Base-by-base conservation (phyloP, 257 asterid species). In the Nemophila menziesii region DNA sequence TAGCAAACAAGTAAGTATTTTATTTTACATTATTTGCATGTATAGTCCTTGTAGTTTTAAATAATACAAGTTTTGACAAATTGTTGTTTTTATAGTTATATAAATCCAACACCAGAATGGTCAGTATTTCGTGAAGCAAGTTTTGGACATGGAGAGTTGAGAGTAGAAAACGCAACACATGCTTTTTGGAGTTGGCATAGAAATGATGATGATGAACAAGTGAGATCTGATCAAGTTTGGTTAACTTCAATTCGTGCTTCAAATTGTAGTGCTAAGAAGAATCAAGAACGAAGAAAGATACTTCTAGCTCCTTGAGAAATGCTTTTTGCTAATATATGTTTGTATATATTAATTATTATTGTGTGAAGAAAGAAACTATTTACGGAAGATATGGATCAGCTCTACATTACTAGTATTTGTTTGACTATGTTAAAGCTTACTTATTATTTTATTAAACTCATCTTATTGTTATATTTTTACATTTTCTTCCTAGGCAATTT, bases 181-280 rank as follows among this genome's bases (percentile, higher is more conserved):
- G 89, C 96, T 6, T 75, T 64, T 38, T 90, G 99, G 99, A 86
- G 89, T 43, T 85, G 99, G 96, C 94, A 90, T 24, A 64, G 94
- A 66, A 90, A 85, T 39, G 93, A 76, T 14, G 93, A 82, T 12
- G 96, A 86, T 16, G 92, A 86, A 54, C 70, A 74, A 9, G 90
- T 82, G 45, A 72, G 57, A 40, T 82, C 90, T 1, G 96, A 86
- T 72, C 71, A 81, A 43, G 82, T 68, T 18, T 77, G 80, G 79
- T 33, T 86, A 26, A 79, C 78, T 43, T 76, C 94, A 8, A 71
- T 74, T 19, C 22, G 38, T 38, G 61, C 73, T 56, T 66, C 92
- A 18, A 69, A 72, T 2, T 86, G 96, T 62, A 62, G 65, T 4
- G 55, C 55, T 20, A 46, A 54, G 47, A 57, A 61, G 57, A 48